phyloP scores from a whole-genome alignment of 2,329 filamentous ascomycete species.

The Xylaria hypoxylon region DNA sequence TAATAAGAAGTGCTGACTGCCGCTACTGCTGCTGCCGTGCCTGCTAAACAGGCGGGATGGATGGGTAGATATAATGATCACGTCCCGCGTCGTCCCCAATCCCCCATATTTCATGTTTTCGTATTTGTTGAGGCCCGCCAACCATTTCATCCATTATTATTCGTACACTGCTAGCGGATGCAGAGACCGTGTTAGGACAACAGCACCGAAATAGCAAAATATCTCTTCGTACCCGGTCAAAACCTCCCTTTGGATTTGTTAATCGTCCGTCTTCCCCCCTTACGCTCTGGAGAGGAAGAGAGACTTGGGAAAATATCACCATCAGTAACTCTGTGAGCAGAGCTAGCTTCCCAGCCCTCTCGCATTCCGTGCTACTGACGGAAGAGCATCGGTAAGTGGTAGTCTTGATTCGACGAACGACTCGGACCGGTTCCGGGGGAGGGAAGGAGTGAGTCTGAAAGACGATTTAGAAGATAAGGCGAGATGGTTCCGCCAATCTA shows the following conservation, averaged over 20 bases:
- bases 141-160: conserved; percentile 15
- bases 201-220: conserved; percentile 5
- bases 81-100: conserved; percentile 25
- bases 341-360: not conserved
- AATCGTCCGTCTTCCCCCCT: not conserved
- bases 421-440: not conserved
- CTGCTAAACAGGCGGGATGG: conserved; percentile 7
- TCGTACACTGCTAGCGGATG: conserved; percentile 5
- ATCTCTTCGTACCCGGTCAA: not conserved
- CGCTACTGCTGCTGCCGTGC: not conserved
- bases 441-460: not conserved
- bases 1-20: conserved; percentile 18
- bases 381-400: not conserved
- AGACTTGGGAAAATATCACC: not conserved
- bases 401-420: not conserved
- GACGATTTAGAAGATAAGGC: not conserved
- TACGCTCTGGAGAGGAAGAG: not conserved
- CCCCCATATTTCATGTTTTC: conserved; percentile 8
- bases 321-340: not conserved
- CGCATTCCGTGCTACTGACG: not conserved
- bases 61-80: conserved; percentile 18
- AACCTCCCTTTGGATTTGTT: not conserved
- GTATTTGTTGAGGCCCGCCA: conserved; percentile 2
- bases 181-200: not conserved
- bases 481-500: not conserved